Base-by-base conservation (phyloP, 1,284 basidiomycete genomes). In the Melampsora americana region DNA sequence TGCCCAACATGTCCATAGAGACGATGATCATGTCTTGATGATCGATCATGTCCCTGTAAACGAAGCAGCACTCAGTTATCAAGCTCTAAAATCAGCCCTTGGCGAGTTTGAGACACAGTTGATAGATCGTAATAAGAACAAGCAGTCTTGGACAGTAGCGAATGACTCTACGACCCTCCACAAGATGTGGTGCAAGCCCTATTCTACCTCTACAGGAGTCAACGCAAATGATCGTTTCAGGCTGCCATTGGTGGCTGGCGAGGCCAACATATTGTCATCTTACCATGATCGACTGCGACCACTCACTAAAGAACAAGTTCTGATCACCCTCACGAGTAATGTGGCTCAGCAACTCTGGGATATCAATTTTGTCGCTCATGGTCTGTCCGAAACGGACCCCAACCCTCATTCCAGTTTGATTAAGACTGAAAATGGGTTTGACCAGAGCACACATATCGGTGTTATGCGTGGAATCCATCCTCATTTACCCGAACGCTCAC, bases 271-370 rank as follows among this genome's bases (percentile, higher is more conserved):
- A 16, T 23, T 53, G n/a, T 65, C 30, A 28, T 23, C 9, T 9
- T 16, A 30, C 20, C 26, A 53, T 30, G 42, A 32, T 59, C 71
- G 18, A 66, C 14, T 23, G 30, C 28, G 35, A 42, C 20, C 64
- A 28, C 77, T 78, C 28, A 80, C 80, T 28, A 79, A 79, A 1
- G 80, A 81, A 68, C 79, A 80, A 77, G 79, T 80, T 2, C 60
- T 80, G 26, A 77, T 77, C 6, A 80, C 79, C 7, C 77, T 80
- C 48, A 23, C 75, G 16, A 78, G 77, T 60, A 66, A 75, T 46
- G 59, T 74, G 23, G 80, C 80, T 18, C 78, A 80, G 65, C 71
- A 66, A 66, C 68, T 78, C 16, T 81, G 80, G 79, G 75, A 77
- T 68, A 35, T 48, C 26, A 56, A 73, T 18, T 46, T 73, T 28